These are phyloP conservation scores for Melastoma malabathricum DNA, from an alignment of 345 rosid species.

Conservation along the genomic window DNA sequence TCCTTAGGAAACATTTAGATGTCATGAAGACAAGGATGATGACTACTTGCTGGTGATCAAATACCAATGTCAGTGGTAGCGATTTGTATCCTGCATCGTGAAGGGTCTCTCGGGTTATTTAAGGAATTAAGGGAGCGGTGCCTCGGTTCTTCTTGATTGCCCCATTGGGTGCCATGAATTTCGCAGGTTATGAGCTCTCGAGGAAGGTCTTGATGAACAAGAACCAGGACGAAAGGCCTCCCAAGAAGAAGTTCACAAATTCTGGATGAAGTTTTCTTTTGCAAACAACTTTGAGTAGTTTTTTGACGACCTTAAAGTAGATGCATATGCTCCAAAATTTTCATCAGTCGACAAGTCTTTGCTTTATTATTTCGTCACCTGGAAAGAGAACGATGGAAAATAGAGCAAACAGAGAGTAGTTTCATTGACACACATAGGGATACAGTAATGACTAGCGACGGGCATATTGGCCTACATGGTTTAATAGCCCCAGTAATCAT, in stretches of 20 bases:
- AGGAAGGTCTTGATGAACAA: slow-evolving; percentile 85
- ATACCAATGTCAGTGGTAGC: slow-evolving; percentile 70
- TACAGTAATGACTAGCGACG: background rate
- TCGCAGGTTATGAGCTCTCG: slow-evolving; percentile 91
- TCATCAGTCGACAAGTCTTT: slow-evolving; percentile 22
- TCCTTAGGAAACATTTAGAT: slow-evolving; percentile 84
- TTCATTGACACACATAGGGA: background rate
- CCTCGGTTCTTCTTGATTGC: slow-evolving; percentile 98
- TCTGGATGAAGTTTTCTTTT: slow-evolving; percentile 6
- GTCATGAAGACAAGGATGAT: slow-evolving; percentile 98
- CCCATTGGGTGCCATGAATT: slow-evolving; percentile 99
- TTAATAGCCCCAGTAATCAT: slow-evolving; percentile 83
- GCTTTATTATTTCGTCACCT: background rate
- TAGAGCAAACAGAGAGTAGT: background rate
- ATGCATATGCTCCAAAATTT: slow-evolving; percentile 7
- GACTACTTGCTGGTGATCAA: slow-evolving; percentile 75
- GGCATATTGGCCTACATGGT: slow-evolving; percentile 2
- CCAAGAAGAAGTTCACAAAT: slow-evolving; percentile 26
- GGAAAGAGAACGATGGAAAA: too few species aligned
- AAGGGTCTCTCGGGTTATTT: slow-evolving; percentile 90
- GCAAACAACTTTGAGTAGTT: slow-evolving; percentile 9
- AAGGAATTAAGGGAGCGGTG: slow-evolving; percentile 87
- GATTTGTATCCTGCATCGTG: slow-evolving; percentile 54
- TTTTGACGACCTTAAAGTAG: slow-evolving; percentile 8
- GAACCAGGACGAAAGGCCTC: slow-evolving; percentile 31